A percentile compares a stretch with the other conserved stretches of the same genome.
These are phyloP conservation scores for Elaphomyces granulatus DNA, from an alignment of 495 filamentous ascomycete genomes.

Conservation along the genomic window DNA sequence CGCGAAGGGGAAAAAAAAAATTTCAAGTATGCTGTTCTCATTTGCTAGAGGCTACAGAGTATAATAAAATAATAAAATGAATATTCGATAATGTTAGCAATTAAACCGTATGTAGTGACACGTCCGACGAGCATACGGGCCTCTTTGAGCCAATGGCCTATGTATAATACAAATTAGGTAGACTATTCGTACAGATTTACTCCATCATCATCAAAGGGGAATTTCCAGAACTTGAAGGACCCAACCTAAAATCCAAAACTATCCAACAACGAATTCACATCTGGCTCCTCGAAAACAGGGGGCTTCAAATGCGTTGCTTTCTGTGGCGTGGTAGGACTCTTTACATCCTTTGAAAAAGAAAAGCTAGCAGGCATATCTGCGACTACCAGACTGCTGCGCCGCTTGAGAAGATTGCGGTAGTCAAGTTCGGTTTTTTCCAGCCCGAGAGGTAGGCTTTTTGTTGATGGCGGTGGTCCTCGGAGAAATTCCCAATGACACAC, in stretches of 20 bases:
- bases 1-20: no score
- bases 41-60: no score
- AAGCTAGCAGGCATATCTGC: conserved; percentile 50
- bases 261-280: conserved; percentile 66
- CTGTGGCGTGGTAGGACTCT: conserved; percentile 15
- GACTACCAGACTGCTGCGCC: conserved; percentile 65
- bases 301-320: conserved; percentile 32
- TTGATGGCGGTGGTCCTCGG: conserved; percentile 24
- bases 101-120: no score
- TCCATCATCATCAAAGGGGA: no score
- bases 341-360: conserved; percentile 5
- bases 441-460: conserved; percentile 10
- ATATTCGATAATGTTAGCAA: no score
- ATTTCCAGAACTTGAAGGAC: no score
- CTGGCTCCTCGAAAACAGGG: conserved; percentile 78
- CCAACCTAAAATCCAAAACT: conserved; percentile 52
- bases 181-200: no score
- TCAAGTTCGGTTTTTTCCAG: conserved; percentile 36
- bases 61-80: no score
- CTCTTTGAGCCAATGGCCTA: no score
- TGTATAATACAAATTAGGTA: no score
- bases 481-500: conserved; percentile 86
- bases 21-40: no score
- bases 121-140: no score
- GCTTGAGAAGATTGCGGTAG: conserved; percentile 51